Evolutionary conservation across 495 filamentous ascomycete genomes (phyloP), one percentile per base, ranked within the genome.

Genomic region (Beverwykella pulmonaria): DNA sequence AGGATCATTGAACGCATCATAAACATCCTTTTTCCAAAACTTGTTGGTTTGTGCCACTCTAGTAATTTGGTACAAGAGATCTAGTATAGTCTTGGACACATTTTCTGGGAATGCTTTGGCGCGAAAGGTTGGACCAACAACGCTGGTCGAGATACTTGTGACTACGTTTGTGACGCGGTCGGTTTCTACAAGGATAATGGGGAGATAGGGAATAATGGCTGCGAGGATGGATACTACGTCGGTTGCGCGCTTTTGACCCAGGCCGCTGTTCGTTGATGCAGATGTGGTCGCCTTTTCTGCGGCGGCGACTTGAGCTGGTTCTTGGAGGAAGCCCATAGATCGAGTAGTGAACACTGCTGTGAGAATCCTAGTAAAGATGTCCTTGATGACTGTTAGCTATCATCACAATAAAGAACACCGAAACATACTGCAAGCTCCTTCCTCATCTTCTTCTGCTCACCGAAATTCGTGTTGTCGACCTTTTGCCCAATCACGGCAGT

Each of bases 391-490:
- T 10, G 47, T 53, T 41, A 72, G 80, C 61, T 46, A 41, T 8
- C 12, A 23, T 30, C 1, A 36, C n/a, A 34, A 20, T 10, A 39
- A 46, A 17, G 0, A 6, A 12, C 27, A 26, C 34, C n/a, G 47
- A 70, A 56, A 74, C 90, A 71, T 83, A 96, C 93, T 27, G 89
- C 91, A 15, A 99, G 81, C 46, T 99, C 94, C 74, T 89, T 87
- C 68, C 94, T 84, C 93, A 98, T 96, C 71, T 88, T 92, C 41
- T 89, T 85, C 78, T 98, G 92, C 76, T 98, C 94, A 25, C 94
- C 94, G 77, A 97, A 98, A 68, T 92, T 98, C 12, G 94, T 99
- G 72, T 98, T 96, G 73, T 97, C 92, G 46, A 97, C 86, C 78
- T 99, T 99, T 71, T 92, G 86, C 9, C 93, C 94, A 46, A 99